These are phyloP conservation scores for Pseudopithomyces maydicus DNA, from an alignment of 2,329 filamentous ascomycete genomes.

Conservation along the genomic window DNA sequence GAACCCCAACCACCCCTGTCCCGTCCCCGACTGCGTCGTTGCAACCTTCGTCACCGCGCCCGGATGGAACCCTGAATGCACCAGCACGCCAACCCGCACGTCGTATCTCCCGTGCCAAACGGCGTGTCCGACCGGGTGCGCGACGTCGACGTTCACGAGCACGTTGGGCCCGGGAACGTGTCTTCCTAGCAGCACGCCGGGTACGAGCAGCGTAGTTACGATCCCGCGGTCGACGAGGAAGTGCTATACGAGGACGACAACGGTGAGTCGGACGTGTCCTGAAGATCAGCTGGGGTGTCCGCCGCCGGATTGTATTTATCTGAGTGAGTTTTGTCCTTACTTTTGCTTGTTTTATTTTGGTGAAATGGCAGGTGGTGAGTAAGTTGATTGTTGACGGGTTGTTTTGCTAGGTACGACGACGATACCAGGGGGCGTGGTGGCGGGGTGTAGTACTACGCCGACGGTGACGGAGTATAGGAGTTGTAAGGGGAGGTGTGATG, in stretches of 20 bases:
- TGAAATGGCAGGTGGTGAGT: no score
- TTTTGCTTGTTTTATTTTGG: no score
- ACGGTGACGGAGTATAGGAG: constrained; percentile 13
- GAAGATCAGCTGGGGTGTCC: constrained; percentile 16
- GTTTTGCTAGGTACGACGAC: constrained; percentile 5
- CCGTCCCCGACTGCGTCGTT: constrained; percentile 9
- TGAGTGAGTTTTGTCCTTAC: constrained; percentile 1
- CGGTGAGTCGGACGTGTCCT: constrained; percentile 10
- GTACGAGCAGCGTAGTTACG: background rate
- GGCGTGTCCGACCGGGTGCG: constrained; percentile 14
- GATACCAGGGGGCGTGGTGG: constrained; percentile 14
- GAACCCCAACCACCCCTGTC: constrained; percentile 12
- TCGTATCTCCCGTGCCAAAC: constrained; percentile 16
- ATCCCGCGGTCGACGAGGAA: constrained; percentile 3
- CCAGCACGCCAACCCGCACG: constrained; percentile 12
- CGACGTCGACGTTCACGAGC: constrained; percentile 8
- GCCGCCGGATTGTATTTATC: constrained; percentile 16
- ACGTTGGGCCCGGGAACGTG: constrained; percentile 1
- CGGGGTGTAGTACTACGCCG: constrained; percentile 16
- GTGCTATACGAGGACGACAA: constrained; percentile 17
- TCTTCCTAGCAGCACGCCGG: background rate
- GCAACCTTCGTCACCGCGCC: constrained; percentile 16
- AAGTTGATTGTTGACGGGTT: no score
- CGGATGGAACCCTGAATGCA: constrained; percentile 11
- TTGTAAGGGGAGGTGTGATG: constrained; percentile 19